Evolutionary conservation across 2,329 filamentous ascomycete genomes (phyloP).

Genomic region (Fusarium scirpi): DNA sequence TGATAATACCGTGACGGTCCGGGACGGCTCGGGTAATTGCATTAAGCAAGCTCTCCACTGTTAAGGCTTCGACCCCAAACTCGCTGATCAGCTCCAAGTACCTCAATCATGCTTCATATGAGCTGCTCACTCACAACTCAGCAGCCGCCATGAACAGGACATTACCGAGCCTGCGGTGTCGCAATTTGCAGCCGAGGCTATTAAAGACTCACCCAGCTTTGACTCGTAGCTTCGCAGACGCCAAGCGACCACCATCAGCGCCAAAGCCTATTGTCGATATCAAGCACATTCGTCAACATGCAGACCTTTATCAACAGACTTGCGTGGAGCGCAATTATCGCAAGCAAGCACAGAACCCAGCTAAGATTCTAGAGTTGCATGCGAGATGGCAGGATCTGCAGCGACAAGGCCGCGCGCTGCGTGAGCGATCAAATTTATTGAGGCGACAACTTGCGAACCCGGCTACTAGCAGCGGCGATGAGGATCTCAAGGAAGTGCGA

Average conservation of each 20-base stretch:
- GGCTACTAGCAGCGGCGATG: slow-evolving; percentile 59
- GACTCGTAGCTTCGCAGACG: slow-evolving; percentile 44
- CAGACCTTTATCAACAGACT: slow-evolving; percentile 83
- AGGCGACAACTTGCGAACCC: slow-evolving; percentile 67
- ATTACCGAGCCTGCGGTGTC: slow-evolving; percentile 46
- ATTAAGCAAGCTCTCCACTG: slow-evolving; percentile 43
- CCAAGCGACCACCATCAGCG: slow-evolving; percentile 73
- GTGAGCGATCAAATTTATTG: slow-evolving; percentile 75
- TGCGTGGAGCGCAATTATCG: slow-evolving; percentile 88
- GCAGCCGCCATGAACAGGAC: slow-evolving; percentile 50
- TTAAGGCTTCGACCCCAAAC: slow-evolving; percentile 36
- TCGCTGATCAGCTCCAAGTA: slow-evolving; percentile 17
- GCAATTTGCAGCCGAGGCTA: slow-evolving; percentile 32
- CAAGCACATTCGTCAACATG: slow-evolving; percentile 89
- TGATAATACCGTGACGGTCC: slow-evolving; percentile 26
- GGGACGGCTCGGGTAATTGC: slow-evolving; percentile 49
- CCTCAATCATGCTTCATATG: slow-evolving; percentile 35
- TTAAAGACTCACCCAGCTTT: slow-evolving; percentile 14
- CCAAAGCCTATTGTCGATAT: slow-evolving; percentile 85
- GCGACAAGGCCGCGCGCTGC: slow-evolving; percentile 67
- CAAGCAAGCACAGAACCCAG: slow-evolving; percentile 64
- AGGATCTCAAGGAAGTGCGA: slow-evolving; percentile 53
- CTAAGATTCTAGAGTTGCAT: slow-evolving; percentile 67
- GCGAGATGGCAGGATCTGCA: slow-evolving; percentile 71
- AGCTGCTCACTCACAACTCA: slow-evolving; percentile 37